Base-by-base conservation (phyloP, 2,329 filamentous ascomycete species). In the Coniochaeta sp. region DNA sequence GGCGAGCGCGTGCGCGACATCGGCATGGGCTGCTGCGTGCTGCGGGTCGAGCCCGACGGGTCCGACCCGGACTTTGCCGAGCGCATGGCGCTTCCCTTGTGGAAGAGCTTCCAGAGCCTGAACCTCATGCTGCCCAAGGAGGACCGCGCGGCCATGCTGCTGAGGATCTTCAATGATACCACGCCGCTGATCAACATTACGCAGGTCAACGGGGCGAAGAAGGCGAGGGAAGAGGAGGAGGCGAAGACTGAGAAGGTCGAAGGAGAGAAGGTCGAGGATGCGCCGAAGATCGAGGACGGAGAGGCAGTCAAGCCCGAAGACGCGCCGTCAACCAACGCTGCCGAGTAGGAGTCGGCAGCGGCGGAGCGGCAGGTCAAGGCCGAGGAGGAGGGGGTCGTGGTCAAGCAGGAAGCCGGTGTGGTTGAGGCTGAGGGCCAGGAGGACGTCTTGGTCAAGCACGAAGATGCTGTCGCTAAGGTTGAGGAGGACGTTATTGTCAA, bases 101-200 rank as follows among this genome's bases (percentile, higher is more conserved):
- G 95, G 95, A 89, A 96, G 75, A 96, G 92, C 71, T 84, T 96
- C 62, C 88, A 93, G 67, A 93, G 89, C 22, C 81, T 98, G 61
- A 99, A 99, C 73, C 84, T 99, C 59, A 99, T 99, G 95, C 81
- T 99, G 70, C 93, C 95, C 57, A 99, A 99, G 79, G 95, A 99
- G 73, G 95, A 99, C 65, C 86, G 95, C 17, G 88, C 87, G 26
- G 95, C 95, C 1, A 96, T 98, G 91, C 78, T 98, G 66, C 80
- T 98, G 64, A 83, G 95, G 24, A 81, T 99, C 62, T 99, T 89
- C 77, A 96, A 97, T 71, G 93, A 98, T 67, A 89, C 89, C 30
- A 89, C 90, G 0, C 91, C 91, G 4, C 81, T 96, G 55, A 83
- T 96, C 63, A 96, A 95, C 72, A 83, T 83, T 66, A 80, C 78